These are phyloP conservation scores for Aschersonia sp. DNA, from an alignment of 2,329 filamentous ascomycete species.

Conservation along the genomic window DNA sequence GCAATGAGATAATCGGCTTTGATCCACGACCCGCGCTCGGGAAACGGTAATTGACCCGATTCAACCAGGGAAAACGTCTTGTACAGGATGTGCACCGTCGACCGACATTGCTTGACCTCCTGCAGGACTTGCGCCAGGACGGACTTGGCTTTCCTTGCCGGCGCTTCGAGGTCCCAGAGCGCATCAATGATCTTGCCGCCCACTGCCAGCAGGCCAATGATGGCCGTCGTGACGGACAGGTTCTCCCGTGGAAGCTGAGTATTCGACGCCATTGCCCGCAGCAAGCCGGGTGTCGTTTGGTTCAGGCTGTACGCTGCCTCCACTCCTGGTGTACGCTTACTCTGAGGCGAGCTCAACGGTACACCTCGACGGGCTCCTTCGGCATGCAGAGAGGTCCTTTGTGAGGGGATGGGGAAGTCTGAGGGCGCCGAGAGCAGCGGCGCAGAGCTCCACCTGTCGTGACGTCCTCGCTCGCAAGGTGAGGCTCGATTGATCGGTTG, in stretches of 20 bases:
- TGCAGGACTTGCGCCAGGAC: slow-evolving; percentile 16
- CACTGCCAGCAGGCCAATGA: slow-evolving; percentile 20
- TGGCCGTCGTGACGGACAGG: slow-evolving; percentile 20
- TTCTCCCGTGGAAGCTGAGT: slow-evolving; percentile 8
- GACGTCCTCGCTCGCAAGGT: neutral
- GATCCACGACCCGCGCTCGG: slow-evolving; percentile 21
- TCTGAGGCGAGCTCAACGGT: no score
- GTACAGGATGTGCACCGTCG: slow-evolving; percentile 20
- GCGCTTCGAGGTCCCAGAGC: slow-evolving; percentile 18
- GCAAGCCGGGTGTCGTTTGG: neutral
- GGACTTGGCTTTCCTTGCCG: slow-evolving; percentile 11
- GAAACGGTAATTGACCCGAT: slow-evolving; percentile 17
- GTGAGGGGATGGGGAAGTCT: neutral
- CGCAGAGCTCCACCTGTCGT: neutral
- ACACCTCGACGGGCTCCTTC: no score
- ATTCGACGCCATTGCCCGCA: slow-evolving; percentile 1
- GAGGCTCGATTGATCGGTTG: neutral
- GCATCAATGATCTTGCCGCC: slow-evolving; percentile 18
- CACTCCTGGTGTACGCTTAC: no score
- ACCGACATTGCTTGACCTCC: slow-evolving; percentile 22
- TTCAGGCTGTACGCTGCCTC: no score
- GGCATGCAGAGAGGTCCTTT: no score
- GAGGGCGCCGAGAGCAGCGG: neutral
- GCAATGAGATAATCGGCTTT: slow-evolving; percentile 18
- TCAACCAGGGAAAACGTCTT: slow-evolving; percentile 19